Conservation (phyloP, 176 grass and related monocot genomes). For the Hordeum marinum region DNA sequence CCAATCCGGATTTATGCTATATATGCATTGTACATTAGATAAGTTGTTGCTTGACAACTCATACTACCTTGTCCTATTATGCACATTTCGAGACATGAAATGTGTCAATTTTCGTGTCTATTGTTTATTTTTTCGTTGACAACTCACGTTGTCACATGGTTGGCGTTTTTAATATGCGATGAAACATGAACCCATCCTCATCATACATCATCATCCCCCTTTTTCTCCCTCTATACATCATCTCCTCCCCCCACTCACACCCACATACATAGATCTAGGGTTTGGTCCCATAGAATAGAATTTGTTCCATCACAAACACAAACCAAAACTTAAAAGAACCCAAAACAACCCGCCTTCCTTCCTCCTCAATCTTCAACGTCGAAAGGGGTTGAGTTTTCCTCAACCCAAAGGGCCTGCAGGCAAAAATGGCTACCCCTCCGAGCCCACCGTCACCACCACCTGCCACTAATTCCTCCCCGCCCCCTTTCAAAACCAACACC, state of each 20-base stretch:
- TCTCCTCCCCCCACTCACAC: too few species aligned
- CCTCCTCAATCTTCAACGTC: neutral
- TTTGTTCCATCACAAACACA: neutral
- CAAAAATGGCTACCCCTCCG: conserved; percentile 29
- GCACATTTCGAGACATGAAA: too few species aligned
- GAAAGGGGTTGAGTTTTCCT: neutral
- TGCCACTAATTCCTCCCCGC: neutral
- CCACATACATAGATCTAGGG: neutral
- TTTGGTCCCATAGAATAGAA: neutral
- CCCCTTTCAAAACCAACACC: conserved; percentile 23
- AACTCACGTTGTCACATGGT: too few species aligned
- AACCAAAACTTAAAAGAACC: neutral
- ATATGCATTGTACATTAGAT: too few species aligned
- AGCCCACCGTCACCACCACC: conserved; percentile 15
- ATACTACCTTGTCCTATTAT: too few species aligned
- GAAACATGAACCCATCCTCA: neutral
- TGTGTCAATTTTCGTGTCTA: too few species aligned
- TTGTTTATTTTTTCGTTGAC: neutral
- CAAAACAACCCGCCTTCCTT: neutral
- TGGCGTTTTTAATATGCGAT: neutral
- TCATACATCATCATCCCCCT: neutral
- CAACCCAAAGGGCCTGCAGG: conserved; percentile 19
- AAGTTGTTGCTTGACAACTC: too few species aligned
- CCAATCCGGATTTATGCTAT: too few species aligned
- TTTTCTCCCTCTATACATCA: too few species aligned